Conservation (phyloP, 208 protist genomes). For the Trichomonas vaginalis region DNA sequence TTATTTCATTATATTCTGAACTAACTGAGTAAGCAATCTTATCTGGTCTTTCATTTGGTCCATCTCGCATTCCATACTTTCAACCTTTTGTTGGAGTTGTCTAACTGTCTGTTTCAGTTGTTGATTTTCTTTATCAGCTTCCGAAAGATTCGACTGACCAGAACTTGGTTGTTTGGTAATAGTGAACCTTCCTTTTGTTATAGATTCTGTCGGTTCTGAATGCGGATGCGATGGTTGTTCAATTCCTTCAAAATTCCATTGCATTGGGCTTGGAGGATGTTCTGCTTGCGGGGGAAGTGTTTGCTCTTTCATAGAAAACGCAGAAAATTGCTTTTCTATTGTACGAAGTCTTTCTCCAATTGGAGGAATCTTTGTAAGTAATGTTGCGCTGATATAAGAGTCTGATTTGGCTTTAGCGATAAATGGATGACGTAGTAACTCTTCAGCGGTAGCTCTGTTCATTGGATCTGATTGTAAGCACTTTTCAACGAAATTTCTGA, state of each 20-base stretch:
- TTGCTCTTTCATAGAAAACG: not conserved
- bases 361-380: not conserved
- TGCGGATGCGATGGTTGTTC: no score
- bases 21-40: not conserved
- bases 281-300: not conserved
- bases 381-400: not conserved
- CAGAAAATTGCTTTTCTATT: not conserved
- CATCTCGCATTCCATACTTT: not conserved
- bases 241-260: not conserved
- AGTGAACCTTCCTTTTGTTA: not conserved
- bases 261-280: not conserved
- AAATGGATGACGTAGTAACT: conserved; percentile 30
- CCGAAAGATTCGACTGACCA: not conserved
- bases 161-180: not conserved
- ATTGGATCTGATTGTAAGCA: conserved; percentile 40
- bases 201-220: no score
- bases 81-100: not conserved
- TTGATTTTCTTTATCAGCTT: not conserved
- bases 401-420: not conserved
- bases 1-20: not conserved
- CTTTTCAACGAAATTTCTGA: conserved; percentile 30
- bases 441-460: conserved; percentile 24
- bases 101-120: not conserved
- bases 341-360: not conserved
- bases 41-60: not conserved